These are phyloP conservation scores for Codiaeum variegatum DNA, from an alignment of 441 rosid genomes.

Conservation along the genomic window DNA sequence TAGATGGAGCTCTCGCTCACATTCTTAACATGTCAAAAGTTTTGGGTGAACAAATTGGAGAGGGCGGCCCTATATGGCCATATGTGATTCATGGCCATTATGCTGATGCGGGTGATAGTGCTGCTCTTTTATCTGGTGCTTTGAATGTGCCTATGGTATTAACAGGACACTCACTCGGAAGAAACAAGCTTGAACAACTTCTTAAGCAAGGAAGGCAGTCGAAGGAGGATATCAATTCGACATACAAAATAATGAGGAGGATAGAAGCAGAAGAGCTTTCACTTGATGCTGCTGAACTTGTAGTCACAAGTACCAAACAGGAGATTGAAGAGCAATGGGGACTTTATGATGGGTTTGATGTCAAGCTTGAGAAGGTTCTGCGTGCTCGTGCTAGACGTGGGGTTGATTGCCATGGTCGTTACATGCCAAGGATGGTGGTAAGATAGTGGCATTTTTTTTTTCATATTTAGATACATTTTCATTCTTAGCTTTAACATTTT, in stretches of 20 bases:
- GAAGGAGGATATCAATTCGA: conserved; percentile 82
- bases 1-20: conserved; percentile 91
- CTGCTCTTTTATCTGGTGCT: conserved; percentile 90
- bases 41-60: conserved; percentile 79
- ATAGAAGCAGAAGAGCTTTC: conserved; percentile 95
- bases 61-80: conserved; percentile 88
- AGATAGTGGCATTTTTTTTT: conserved; percentile 20
- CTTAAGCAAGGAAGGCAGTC: conserved; percentile 93
- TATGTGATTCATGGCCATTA: conserved; percentile 94
- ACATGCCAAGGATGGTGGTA: conserved; percentile 97
- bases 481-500: neutral
- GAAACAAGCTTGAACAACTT: conserved; percentile 96
- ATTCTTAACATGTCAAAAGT: conserved; percentile 92
- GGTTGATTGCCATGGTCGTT: conserved; percentile 91
- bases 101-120: conserved; percentile 95
- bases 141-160: conserved; percentile 95
- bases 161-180: conserved; percentile 94
- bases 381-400: conserved; percentile 93
- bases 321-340: conserved; percentile 99
- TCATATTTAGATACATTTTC: neutral
- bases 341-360: conserved; percentile 95
- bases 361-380: conserved; percentile 86
- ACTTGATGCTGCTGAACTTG: conserved; percentile 94
- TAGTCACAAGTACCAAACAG: conserved; percentile 89
- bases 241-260: conserved; percentile 90